phyloP scores from a whole-genome alignment of 768 basidiomycete species.

The Termitomyces sp. region DNA sequence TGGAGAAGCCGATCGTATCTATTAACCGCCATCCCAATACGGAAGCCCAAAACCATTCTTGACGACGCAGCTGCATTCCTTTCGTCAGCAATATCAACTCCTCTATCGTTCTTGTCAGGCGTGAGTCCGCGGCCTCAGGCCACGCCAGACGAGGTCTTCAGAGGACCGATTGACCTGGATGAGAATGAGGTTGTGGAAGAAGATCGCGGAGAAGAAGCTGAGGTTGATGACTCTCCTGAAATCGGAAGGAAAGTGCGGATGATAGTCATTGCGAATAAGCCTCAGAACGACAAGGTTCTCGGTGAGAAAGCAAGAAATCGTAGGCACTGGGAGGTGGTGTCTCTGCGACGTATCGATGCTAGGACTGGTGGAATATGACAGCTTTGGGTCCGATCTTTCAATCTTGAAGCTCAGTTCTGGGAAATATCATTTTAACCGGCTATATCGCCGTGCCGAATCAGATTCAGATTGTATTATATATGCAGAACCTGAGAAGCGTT shows the following conservation, averaged over 20 bases:
- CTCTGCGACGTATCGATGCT: constrained; percentile 34
- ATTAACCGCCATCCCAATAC: constrained; percentile 62
- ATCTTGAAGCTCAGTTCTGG: background rate
- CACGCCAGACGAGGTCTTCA: constrained; percentile 66
- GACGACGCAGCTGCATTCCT: constrained; percentile 70
- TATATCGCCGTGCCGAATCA: background rate
- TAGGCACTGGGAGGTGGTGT: constrained; percentile 35
- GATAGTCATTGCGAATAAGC: constrained; percentile 43
- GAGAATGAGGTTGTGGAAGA: constrained; percentile 80
- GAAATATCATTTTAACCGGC: background rate
- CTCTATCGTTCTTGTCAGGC: constrained; percentile 52
- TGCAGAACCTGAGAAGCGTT: background rate
- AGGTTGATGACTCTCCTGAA: constrained; percentile 72
- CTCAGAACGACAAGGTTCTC: constrained; percentile 21
- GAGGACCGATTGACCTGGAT: constrained; percentile 63
- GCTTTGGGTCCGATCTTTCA: background rate
- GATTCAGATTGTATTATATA: background rate
- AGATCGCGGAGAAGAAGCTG: constrained; percentile 74
- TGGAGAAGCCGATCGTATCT: constrained; percentile 64
- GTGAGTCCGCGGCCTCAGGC: constrained; percentile 31
- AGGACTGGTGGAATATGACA: constrained; percentile 23
- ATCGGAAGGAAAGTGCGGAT: constrained; percentile 52
- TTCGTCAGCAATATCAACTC: constrained; percentile 54
- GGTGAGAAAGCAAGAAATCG: constrained; percentile 32
- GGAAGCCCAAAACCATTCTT: constrained; percentile 64